These are phyloP conservation scores for Cardiospermum halicacabum DNA, from an alignment of 345 rosid genomes.

Conservation along the genomic window DNA sequence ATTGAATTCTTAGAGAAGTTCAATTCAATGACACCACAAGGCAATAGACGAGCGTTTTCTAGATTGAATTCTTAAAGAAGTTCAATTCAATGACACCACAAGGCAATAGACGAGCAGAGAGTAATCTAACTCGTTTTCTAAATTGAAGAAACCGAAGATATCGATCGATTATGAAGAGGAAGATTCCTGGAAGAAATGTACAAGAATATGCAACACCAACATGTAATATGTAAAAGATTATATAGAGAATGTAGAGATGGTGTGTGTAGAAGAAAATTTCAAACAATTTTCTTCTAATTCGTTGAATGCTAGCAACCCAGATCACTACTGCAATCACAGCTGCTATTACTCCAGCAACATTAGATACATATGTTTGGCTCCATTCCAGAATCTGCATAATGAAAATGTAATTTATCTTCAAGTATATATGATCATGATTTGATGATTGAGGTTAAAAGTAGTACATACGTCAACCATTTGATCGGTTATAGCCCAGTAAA, in stretches of 20 bases:
- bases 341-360: conserved; percentile 57
- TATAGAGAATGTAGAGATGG: conserved; percentile 40
- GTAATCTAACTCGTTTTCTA: conserved; percentile 28
- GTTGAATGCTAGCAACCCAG: conserved; percentile 55
- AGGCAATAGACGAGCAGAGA: conserved; percentile 52
- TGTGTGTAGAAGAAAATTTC: conserved; percentile 58
- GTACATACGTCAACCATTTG: conserved; percentile 40
- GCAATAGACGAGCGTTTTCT: conserved; percentile 52
- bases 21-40: conserved; percentile 43
- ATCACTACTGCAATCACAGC: conserved; percentile 40
- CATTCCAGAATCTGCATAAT: conserved; percentile 47
- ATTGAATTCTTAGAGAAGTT: conserved; percentile 65
- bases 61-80: conserved; percentile 51
- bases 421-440: too few relatives aligned
- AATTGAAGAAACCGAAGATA: conserved; percentile 64
- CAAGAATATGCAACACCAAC: conserved; percentile 50
- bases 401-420: too few relatives aligned
- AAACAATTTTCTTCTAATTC: conserved; percentile 42
- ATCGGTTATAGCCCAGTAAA: conserved; percentile 52
- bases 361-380: conserved; percentile 42
- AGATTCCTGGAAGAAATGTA: conserved; percentile 56
- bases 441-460: background rate
- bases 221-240: conserved; percentile 55
- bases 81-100: conserved; percentile 43
- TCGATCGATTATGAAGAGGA: conserved; percentile 63